Percentiles rank a stretch among this genome's conserved stretches.
Conservation (phyloP, 352 stramenopile genomes). For the Globisporangium viniferum region DNA sequence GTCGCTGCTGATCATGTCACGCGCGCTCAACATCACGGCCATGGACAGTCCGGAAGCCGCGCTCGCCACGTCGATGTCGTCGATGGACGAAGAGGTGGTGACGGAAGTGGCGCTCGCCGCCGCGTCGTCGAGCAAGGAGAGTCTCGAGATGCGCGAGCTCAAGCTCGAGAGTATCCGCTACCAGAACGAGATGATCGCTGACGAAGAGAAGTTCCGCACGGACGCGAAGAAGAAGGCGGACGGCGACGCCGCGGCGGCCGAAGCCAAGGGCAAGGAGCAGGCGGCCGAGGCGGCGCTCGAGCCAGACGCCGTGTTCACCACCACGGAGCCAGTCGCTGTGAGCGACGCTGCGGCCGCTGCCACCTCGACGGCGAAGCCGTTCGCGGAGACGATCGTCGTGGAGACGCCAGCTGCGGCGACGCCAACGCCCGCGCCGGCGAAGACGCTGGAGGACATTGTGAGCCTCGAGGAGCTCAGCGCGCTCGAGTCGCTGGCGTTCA, state of each 20-base stretch:
- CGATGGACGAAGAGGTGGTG: conserved; percentile 86
- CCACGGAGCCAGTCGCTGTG: not conserved
- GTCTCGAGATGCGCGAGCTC: conserved; percentile 70
- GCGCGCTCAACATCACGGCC: conserved; percentile 94
- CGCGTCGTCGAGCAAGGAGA: conserved; percentile 66
- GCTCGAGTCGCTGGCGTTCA: conserved; percentile 82
- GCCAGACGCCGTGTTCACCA: not conserved
- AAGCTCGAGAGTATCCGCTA: conserved; percentile 92
- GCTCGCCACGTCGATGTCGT: conserved; percentile 86
- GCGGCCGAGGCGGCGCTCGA: conserved; percentile 19
- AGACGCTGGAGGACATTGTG: conserved; percentile 74
- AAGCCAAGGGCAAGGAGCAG: conserved; percentile 25
- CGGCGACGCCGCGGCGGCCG: conserved; percentile 37
- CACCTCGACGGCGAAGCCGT: conserved; percentile 14
- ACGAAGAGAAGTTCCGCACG: conserved; percentile 90
- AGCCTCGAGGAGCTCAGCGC: conserved; percentile 79
- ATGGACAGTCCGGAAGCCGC: conserved; percentile 79
- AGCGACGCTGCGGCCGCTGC: not conserved
- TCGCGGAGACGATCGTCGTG: conserved; percentile 7
- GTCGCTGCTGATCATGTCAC: conserved; percentile 97
- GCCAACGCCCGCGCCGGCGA: conserved; percentile 21
- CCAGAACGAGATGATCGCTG: conserved; percentile 95
- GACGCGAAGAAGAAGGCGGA: conserved; percentile 83
- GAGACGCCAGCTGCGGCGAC: conserved; percentile 16
- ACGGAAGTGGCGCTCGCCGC: conserved; percentile 81